Conservation (phyloP, 345 rosid genomes). For the Dovyalis caffra region DNA sequence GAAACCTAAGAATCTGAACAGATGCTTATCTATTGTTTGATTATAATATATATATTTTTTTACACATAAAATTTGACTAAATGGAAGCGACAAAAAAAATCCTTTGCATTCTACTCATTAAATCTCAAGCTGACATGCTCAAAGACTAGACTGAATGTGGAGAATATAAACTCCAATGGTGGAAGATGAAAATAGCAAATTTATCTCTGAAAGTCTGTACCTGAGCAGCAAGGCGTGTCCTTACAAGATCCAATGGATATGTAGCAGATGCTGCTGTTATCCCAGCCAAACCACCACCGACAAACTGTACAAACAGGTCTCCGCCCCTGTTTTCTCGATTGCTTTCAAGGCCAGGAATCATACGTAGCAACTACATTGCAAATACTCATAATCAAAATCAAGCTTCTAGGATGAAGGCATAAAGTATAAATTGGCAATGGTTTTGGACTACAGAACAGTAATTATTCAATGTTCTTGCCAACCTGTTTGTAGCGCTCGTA, state of each 20-base stretch:
- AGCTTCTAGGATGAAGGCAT: background rate
- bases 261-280: constrained; percentile 88
- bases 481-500: constrained; percentile 89
- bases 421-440: background rate
- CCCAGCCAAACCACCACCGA: constrained; percentile 93
- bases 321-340: constrained; percentile 35
- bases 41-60: too few relatives aligned
- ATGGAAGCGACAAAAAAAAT: background rate
- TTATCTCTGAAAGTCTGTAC: constrained; percentile 25
- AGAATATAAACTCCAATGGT: background rate
- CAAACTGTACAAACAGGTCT: constrained; percentile 54
- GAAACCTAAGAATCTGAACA: background rate
- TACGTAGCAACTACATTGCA: constrained; percentile 54
- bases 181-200: background rate
- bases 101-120: background rate
- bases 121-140: background rate
- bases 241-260: constrained; percentile 92
- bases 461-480: constrained; percentile 1
- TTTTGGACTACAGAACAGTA: background rate
- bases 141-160: background rate
- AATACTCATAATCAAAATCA: constrained; percentile 6
- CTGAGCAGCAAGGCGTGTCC: constrained; percentile 99
- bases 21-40: background rate
- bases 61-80: too few relatives aligned
- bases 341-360: constrained; percentile 36